Evolutionary conservation across 2,329 filamentous ascomycete genomes (phyloP).

Genomic region (Aschersonia sp.): DNA sequence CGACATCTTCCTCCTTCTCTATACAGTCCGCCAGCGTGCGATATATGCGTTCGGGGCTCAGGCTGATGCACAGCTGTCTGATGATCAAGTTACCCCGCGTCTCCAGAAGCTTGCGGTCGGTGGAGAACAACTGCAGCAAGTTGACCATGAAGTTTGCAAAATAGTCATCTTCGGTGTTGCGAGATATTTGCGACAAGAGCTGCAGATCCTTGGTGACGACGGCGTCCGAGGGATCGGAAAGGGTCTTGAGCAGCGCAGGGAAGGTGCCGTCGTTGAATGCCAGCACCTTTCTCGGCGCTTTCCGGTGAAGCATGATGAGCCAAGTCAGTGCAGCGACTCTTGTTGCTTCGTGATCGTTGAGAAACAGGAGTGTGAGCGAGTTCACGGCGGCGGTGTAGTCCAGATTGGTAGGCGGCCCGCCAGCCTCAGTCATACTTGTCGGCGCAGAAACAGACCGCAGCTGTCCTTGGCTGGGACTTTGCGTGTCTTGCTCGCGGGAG

Average conservation of each 20-base stretch:
- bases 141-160: conserved; percentile 98
- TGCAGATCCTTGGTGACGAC: conserved; percentile 93
- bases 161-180: conserved; percentile 92
- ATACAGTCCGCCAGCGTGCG: conserved; percentile 90
- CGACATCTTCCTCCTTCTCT: conserved; percentile 93
- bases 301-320: conserved; percentile 95
- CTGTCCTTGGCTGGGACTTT: conserved; percentile 36
- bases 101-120: conserved; percentile 80
- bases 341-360: conserved; percentile 94
- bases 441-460: conserved; percentile 28
- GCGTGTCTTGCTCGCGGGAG: conserved; percentile 36
- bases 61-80: conserved; percentile 78
- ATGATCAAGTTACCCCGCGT: conserved; percentile 93
- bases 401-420: conserved; percentile 51
- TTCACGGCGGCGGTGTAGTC: conserved; percentile 93
- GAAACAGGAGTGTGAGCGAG: conserved; percentile 79
- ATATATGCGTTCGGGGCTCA: conserved; percentile 92
- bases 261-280: conserved; percentile 97
- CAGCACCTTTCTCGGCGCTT: conserved; percentile 82
- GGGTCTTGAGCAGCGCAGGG: conserved; percentile 84
- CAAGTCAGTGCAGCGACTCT: conserved; percentile 86
- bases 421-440: conserved; percentile 25
- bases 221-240: conserved; percentile 88
- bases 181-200: conserved; percentile 86
- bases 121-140: conserved; percentile 85